phyloP scores from a whole-genome alignment of 768 basidiomycete species.

The Filobasidium wieringae region DNA sequence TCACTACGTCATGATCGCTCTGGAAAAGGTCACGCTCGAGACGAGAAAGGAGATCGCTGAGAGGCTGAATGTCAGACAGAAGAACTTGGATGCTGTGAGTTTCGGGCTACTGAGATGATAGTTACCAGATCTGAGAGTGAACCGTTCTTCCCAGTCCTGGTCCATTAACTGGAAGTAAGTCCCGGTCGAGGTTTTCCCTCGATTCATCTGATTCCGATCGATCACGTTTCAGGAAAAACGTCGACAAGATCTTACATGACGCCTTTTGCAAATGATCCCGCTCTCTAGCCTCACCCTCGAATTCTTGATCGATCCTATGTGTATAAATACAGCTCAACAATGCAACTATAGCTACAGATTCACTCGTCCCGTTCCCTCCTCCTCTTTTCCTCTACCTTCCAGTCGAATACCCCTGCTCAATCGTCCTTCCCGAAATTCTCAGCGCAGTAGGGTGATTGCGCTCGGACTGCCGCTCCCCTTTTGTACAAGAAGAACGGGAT shows the following conservation, averaged over 20 bases:
- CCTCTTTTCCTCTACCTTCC: too few relatives aligned
- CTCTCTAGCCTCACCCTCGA: too few relatives aligned
- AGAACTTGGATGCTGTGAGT: background rate
- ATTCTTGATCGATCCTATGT: too few relatives aligned
- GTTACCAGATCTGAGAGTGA: background rate
- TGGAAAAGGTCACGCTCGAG: background rate
- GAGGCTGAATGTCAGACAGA: background rate
- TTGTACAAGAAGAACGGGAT: conserved; percentile 27
- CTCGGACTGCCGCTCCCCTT: conserved; percentile 17
- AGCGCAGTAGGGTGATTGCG: too few relatives aligned
- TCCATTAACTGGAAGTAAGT: conserved; percentile 1
- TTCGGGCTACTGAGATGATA: background rate
- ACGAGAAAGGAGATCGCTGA: background rate
- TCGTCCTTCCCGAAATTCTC: too few relatives aligned
- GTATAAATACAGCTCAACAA: too few relatives aligned
- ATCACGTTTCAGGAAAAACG: background rate
- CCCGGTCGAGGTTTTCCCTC: background rate
- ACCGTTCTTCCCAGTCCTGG: background rate
- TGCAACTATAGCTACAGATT: too few relatives aligned
- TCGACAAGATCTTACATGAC: background rate
- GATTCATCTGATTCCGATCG: background rate
- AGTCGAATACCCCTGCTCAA: too few relatives aligned
- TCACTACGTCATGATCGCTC: background rate
- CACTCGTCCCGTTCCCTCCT: too few relatives aligned
- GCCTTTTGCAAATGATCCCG: background rate